Percentiles rank a stretch among this genome's conserved stretches.
phyloP scores from a whole-genome alignment of 2,329 filamentous ascomycete species.

The Arachnopeziza araneosa region DNA sequence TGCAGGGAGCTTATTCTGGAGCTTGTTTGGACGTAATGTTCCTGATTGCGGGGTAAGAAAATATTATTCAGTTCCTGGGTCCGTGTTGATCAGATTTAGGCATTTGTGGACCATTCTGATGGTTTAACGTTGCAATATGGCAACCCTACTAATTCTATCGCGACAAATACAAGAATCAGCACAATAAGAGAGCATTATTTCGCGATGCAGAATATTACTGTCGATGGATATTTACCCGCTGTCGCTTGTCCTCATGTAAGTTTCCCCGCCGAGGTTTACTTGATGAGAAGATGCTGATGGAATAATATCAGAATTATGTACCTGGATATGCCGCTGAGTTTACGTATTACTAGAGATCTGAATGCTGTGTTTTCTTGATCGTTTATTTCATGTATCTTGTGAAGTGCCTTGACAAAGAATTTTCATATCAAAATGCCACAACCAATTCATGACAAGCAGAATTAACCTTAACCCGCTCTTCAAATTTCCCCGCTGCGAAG shows the following conservation, averaged over 20 bases:
- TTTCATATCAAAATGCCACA: too few species aligned
- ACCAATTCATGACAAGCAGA: too few species aligned
- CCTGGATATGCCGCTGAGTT: slow-evolving; percentile 23
- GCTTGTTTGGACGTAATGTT: slow-evolving; percentile 40
- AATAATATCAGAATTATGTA: slow-evolving; percentile 9
- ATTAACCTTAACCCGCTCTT: too few species aligned
- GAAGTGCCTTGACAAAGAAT: too few species aligned
- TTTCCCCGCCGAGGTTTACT: background rate
- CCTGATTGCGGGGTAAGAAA: slow-evolving; percentile 38
- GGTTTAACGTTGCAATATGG: slow-evolving; percentile 41
- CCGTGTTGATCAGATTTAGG: slow-evolving; percentile 20
- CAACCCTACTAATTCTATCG: slow-evolving; percentile 37
- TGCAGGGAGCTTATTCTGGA: slow-evolving; percentile 41
- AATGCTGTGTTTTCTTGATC: too few species aligned
- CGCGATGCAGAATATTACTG: slow-evolving; percentile 33
- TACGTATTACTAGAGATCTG: slow-evolving; percentile 5
- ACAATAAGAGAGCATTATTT: slow-evolving; percentile 41
- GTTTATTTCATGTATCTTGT: too few species aligned
- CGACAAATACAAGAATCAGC: slow-evolving; percentile 34
- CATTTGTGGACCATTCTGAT: slow-evolving; percentile 40
- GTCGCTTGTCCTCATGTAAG: slow-evolving; percentile 34
- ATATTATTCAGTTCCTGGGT: background rate
- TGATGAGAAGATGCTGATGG: background rate
- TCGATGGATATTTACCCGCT: slow-evolving; percentile 32
- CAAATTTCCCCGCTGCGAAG: too few species aligned